These are phyloP conservation scores for Psilocybe sp. DNA, from an alignment of 768 basidiomycete species.

Conservation along the genomic window DNA sequence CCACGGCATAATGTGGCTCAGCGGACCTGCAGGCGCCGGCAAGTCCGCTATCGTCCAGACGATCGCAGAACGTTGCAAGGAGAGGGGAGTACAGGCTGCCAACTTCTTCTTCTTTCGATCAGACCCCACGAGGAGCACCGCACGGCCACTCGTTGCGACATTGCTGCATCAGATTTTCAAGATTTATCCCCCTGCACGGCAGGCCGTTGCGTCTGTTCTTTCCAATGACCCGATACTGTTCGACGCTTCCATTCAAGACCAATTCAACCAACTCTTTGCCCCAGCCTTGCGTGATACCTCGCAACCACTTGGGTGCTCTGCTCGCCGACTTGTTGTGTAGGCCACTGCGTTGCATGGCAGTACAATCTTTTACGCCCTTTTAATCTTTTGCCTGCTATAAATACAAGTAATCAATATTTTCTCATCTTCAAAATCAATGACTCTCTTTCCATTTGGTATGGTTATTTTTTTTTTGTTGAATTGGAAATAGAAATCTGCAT, in stretches of 20 bases:
- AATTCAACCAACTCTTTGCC: neutral
- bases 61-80: conserved; percentile 8
- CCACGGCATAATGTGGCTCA: conserved; percentile 4
- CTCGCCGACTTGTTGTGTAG: too few species aligned
- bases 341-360: too few species aligned
- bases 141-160: conserved; percentile 3
- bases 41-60: conserved; percentile 12
- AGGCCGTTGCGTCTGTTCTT: conserved; percentile 2
- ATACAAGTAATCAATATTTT: too few species aligned
- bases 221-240: conserved; percentile 6
- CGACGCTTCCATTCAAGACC: neutral
- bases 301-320: too few species aligned
- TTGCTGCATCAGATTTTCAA: conserved; percentile 7
- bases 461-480: too few species aligned
- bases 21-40: conserved; percentile 10
- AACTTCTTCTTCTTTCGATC: conserved; percentile 12
- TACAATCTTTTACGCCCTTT: too few species aligned
- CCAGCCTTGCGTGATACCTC: neutral
- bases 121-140: neutral
- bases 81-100: neutral
- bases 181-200: neutral
- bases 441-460: too few species aligned
- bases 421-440: too few species aligned
- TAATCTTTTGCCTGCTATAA: too few species aligned
- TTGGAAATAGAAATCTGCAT: too few species aligned